Conservation (phyloP, 2,329 filamentous ascomycete genomes). For the Calonectria crousiana region DNA sequence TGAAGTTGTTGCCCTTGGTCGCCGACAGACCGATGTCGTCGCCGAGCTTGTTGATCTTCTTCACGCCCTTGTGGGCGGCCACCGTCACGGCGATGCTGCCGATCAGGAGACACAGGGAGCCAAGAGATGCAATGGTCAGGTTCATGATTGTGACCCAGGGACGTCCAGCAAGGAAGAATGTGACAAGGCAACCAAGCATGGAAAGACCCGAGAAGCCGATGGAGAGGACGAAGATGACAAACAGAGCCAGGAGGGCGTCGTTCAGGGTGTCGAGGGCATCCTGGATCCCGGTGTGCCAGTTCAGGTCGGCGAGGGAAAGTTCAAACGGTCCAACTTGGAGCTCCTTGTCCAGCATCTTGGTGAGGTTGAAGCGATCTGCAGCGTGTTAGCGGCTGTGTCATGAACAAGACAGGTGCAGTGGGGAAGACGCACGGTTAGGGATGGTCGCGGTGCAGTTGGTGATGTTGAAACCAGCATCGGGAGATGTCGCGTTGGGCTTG, state of each 20-base stretch:
- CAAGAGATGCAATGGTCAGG: conserved; percentile 51
- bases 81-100: conserved; percentile 59
- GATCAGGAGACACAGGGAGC: conserved; percentile 52
- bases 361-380: conserved; percentile 60
- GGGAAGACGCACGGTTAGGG: conserved; percentile 51
- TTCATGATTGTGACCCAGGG: conserved; percentile 50
- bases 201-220: conserved; percentile 57
- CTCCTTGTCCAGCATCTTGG: conserved; percentile 59
- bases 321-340: conserved; percentile 59
- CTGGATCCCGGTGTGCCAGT: conserved; percentile 58
- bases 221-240: conserved; percentile 62
- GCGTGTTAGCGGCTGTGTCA: not conserved
- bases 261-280: conserved; percentile 64
- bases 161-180: conserved; percentile 49
- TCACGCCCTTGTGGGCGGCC: conserved; percentile 54
- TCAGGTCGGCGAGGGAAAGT: conserved; percentile 59
- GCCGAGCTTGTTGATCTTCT: conserved; percentile 57
- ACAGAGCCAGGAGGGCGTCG: conserved; percentile 59
- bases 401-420: not conserved
- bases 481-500: conserved; percentile 56
- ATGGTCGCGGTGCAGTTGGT: conserved; percentile 58
- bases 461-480: conserved; percentile 54
- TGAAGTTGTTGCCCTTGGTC: conserved; percentile 57
- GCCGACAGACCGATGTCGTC: conserved; percentile 60
- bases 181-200: conserved; percentile 54